phyloP scores from a whole-genome alignment of 345 rosid genomes.

The Kernera saxatilis region DNA sequence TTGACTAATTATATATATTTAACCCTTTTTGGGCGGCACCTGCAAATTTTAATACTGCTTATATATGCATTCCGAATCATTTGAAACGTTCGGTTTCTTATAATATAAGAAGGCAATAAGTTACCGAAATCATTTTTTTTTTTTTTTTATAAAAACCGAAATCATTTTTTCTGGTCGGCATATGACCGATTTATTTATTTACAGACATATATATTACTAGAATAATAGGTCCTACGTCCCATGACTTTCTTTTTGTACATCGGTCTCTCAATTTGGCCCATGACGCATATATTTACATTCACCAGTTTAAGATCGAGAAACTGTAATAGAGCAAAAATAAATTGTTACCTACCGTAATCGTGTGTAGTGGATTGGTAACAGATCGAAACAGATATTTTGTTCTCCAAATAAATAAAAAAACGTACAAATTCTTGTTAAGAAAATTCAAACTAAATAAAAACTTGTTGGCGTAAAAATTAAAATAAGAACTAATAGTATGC shows the following conservation, averaged over 20 bases:
- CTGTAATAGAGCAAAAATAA: not conserved
- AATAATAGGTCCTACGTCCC: not conserved
- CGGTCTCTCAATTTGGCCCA: not conserved
- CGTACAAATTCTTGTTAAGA: too few relatives aligned
- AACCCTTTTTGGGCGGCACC: not conserved
- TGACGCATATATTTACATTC: not conserved
- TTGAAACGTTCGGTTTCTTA: not conserved
- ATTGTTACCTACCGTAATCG: not conserved
- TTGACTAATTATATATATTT: conserved; percentile 1
- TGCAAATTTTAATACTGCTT: not conserved
- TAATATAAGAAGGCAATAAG: not conserved
- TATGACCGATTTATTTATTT: not conserved
- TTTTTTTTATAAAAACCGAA: not conserved
- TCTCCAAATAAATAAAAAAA: too few relatives aligned
- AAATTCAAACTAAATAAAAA: not conserved
- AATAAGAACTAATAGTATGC: not conserved
- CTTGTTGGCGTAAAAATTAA: not conserved
- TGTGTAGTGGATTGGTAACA: not conserved
- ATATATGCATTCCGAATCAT: not conserved
- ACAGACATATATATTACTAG: not conserved
- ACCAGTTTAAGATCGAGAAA: not conserved
- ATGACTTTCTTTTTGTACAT: not conserved
- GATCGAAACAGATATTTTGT: too few relatives aligned
- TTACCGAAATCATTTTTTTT: not conserved
- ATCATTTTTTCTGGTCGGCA: not conserved